These are phyloP conservation scores for Arthrobotrys entomopaga DNA, from an alignment of 2,329 filamentous ascomycete species.

Conservation along the genomic window DNA sequence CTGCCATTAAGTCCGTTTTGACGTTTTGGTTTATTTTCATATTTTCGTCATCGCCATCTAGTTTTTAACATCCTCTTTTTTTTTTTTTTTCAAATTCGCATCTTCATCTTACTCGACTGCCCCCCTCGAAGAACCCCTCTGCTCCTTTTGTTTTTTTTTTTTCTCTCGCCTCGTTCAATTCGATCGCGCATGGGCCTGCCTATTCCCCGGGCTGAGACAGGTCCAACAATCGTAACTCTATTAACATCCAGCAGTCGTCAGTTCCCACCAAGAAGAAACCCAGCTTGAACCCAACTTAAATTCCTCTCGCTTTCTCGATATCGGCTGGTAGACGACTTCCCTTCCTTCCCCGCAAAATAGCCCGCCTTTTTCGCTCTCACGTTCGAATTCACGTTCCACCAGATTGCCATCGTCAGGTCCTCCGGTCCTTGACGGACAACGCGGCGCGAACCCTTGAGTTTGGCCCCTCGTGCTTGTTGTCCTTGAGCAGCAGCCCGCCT, in stretches of 20 bases:
- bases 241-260: slow-evolving; percentile 31
- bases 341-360: slow-evolving; percentile 56
- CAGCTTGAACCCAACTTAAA: slow-evolving; percentile 52
- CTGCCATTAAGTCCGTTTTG: slow-evolving; percentile 12
- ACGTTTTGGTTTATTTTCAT: not conserved
- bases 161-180: slow-evolving; percentile 30
- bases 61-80: not conserved
- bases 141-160: not conserved
- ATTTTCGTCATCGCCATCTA: not conserved
- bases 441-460: slow-evolving; percentile 49
- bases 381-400: slow-evolving; percentile 31
- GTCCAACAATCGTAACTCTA: slow-evolving; percentile 54
- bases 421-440: slow-evolving; percentile 41
- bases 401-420: slow-evolving; percentile 16
- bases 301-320: slow-evolving; percentile 50
- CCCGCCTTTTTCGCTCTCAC: slow-evolving; percentile 49
- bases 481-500: slow-evolving; percentile 15
- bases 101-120: slow-evolving; percentile 7
- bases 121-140: slow-evolving; percentile 20
- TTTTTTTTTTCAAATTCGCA: slow-evolving; percentile 1
- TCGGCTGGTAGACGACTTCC: slow-evolving; percentile 55
- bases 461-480: slow-evolving; percentile 36
- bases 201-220: slow-evolving; percentile 54
- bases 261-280: slow-evolving; percentile 51
- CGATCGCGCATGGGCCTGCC: slow-evolving; percentile 54